A percentile compares a stretch with the other conserved stretches of the same genome.
phyloP scores from a whole-genome alignment of 805 yeast genomes.

The Starmera amethionina region DNA sequence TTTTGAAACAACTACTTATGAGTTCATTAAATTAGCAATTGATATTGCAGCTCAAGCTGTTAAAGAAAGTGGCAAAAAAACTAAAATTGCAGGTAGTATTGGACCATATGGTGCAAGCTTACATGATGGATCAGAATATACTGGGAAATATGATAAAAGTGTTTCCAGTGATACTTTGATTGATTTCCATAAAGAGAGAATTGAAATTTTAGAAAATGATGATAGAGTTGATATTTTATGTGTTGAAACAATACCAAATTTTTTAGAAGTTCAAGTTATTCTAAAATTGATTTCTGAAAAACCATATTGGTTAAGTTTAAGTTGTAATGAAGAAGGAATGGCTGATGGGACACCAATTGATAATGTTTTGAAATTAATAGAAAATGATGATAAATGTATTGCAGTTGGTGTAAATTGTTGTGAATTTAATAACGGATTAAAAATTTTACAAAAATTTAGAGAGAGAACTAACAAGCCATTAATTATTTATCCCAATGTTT shows the following conservation, averaged over 20 bases:
- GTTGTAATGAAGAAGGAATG: slow-evolving; percentile 29
- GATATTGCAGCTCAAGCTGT: slow-evolving; percentile 8
- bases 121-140: slow-evolving; percentile 63
- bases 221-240: slow-evolving; percentile 46
- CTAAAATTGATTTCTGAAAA: slow-evolving; percentile 23
- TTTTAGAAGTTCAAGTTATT: slow-evolving; percentile 43
- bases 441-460: background rate
- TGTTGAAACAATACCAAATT: slow-evolving; percentile 65
- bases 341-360: slow-evolving; percentile 42
- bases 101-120: slow-evolving; percentile 75
- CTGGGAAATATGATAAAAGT: slow-evolving; percentile 48
- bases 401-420: slow-evolving; percentile 60
- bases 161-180: slow-evolving; percentile 23
- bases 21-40: slow-evolving; percentile 5
- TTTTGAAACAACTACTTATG: slow-evolving; percentile 1
- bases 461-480: background rate
- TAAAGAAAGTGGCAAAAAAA: slow-evolving; percentile 1
- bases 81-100: slow-evolving; percentile 46
- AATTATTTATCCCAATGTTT: background rate
- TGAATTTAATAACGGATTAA: background rate
- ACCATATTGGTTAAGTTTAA: slow-evolving; percentile 35
- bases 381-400: slow-evolving; percentile 21
- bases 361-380: slow-evolving; percentile 19
- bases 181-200: slow-evolving; percentile 41
- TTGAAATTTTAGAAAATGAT: slow-evolving; percentile 27